Percentiles rank a stretch among this genome's conserved stretches.
These are phyloP conservation scores for Mycogone perniciosa DNA, from an alignment of 2,329 filamentous ascomycete species.

Conservation along the genomic window DNA sequence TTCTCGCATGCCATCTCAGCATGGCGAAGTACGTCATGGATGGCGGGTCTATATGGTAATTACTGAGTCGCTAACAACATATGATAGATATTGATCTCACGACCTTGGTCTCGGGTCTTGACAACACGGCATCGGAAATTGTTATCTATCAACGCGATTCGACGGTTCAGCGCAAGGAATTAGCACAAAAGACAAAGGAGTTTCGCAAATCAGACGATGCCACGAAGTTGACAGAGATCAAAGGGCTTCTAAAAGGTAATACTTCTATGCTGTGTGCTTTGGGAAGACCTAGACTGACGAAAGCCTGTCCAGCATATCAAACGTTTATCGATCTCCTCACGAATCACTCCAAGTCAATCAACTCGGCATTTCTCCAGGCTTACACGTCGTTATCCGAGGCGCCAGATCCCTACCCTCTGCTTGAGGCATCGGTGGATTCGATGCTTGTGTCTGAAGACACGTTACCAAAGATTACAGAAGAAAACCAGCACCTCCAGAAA, in stretches of 20 bases:
- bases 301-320: constrained; percentile 68
- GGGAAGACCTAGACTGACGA: constrained; percentile 12
- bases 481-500: constrained; percentile 81
- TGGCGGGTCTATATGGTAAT: neutral
- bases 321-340: constrained; percentile 94
- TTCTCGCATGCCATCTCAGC: constrained; percentile 94
- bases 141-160: constrained; percentile 89
- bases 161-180: constrained; percentile 90
- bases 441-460: constrained; percentile 89
- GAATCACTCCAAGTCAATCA: constrained; percentile 90
- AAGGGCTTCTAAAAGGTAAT: constrained; percentile 76
- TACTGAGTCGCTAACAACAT: constrained; percentile 15
- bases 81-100: constrained; percentile 75
- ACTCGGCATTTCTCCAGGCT: constrained; percentile 84
- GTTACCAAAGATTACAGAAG: constrained; percentile 77
- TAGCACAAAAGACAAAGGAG: constrained; percentile 98
- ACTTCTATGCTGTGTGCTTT: neutral
- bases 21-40: constrained; percentile 69
- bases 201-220: constrained; percentile 91
- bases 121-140: constrained; percentile 91
- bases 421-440: constrained; percentile 93
- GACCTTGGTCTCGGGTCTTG: constrained; percentile 74
- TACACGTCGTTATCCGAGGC: constrained; percentile 94
- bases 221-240: constrained; percentile 80
- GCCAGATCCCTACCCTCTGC: constrained; percentile 89